Base-by-base conservation (phyloP, 345 rosid species). In the Lenwebbia sp. region DNA sequence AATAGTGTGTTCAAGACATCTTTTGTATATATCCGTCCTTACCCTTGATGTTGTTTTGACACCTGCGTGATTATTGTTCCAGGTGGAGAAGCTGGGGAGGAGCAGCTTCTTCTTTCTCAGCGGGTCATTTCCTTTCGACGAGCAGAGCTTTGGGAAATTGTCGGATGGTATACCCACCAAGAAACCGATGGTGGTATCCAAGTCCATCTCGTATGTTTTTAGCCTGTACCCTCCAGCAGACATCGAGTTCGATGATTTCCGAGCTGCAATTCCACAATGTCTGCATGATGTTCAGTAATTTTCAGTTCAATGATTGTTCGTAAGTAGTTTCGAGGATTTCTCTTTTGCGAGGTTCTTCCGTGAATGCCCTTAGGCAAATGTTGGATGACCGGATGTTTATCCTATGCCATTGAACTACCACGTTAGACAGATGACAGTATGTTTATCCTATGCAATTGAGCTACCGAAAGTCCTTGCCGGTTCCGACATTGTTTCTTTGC, bases 41-140 rank as follows among this genome's bases (percentile, higher is more conserved):
- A 49, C 70, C 54, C 65, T 47, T 22, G 4, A 19, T 74, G 65
- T 65, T 37, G 52, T 54, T 26, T 58, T 83, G 86, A 85, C 7
- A 23, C 54, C 40, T 55, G 56, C 28, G 33, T 84, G 49, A 41
- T 30, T 54, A 21, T 75, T 84, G 56, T 87, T 85, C 82, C 92
- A 94, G 99, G 98, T 92, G 84, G 98, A 96, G 89, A 94, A 91
- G 90, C 30, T 95, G 88, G 98, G 90, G 13, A 93, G 95, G 88
- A 95, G 94, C 6, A 74, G 97, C 90, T 96, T 97, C 94, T 97
- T 97, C 92, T 95, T 93, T 91, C 96, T 95, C 30, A 82, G 90
- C 4, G 86, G 90, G 86, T 97, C 98, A 12, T 95, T 95, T 87
- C 95, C 91, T 28, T 95, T 92, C 53, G 93, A 95, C 54, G 94